Evolutionary conservation across 257 asterid species (phyloP), one percentile per base, ranked within the genome.

Genomic region (Cordia subcordata): DNA sequence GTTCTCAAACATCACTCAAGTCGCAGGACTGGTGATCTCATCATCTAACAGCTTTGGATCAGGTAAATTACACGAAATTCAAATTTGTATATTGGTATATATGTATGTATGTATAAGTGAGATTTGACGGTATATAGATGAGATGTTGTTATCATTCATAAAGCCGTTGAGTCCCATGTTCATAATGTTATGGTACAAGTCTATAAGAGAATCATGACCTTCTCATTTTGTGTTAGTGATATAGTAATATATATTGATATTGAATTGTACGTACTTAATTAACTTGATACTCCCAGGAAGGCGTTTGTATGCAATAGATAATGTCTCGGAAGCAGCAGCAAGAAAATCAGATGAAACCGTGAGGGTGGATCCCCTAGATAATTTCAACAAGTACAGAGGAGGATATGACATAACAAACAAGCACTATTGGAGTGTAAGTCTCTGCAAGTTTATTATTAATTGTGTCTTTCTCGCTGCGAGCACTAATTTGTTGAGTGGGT

Each of bases 341-440:
- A 51, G 16, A 18, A 65, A 56, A 35, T 40, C 61, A 45, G 78
- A 80, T 64, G 76, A 77, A 45, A 90, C 97, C 0, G 76, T 70
- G 55, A 80, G 98, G 67, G 79, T 54, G 6, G 95, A 91, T 71
- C 96, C 96, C 51, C 72, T 83, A 1, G 66, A 91, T 37, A 49
- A 60, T 53, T 67, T 91, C 51, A 82, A 82, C 79, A 84, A 82
- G 77, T 91, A 91, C 69, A 80, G 82, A 68, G 96, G 90, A 72
- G 98, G 95, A 1, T 91, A 75, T 67, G 96, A 91, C 53, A 64
- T 88, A 50, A 85, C 84, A 12, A 83, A 82, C 80, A 75, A 68
- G 44, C 79, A 91, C 51, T 91, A 91, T 61, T 91, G 96, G 98
- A 73, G 85, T 73, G 96, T 91, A 80, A 74, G 96, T 75, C 38